These are phyloP conservation scores for Nakaseomyces sp. DNA, from an alignment of 1,139 yeast species.

Conservation along the genomic window DNA sequence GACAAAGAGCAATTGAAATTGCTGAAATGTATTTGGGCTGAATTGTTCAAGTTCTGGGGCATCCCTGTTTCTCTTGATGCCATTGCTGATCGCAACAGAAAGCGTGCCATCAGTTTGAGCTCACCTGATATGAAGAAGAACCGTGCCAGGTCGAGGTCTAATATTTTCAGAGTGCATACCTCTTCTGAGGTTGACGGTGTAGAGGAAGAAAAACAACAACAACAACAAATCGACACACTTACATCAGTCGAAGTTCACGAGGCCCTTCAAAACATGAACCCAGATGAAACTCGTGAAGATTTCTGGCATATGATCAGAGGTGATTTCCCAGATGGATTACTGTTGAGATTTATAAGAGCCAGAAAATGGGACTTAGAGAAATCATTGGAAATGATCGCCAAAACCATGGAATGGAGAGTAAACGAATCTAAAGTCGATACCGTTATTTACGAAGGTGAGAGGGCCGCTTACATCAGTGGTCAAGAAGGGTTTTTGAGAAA, in stretches of 20 bases:
- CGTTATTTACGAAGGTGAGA: slow-evolving; percentile 55
- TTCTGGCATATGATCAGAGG: slow-evolving; percentile 48
- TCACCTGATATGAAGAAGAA: not conserved
- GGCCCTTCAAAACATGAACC: slow-evolving; percentile 35
- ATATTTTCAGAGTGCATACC: slow-evolving; percentile 13
- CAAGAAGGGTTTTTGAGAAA: slow-evolving; percentile 32
- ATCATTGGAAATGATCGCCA: slow-evolving; percentile 55
- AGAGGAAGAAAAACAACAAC: too few species aligned
- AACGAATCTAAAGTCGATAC: slow-evolving; percentile 49
- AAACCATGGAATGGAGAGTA: slow-evolving; percentile 62
- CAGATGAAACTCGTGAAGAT: slow-evolving; percentile 35
- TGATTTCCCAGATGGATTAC: slow-evolving; percentile 62
- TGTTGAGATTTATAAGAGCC: slow-evolving; percentile 62
- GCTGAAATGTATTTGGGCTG: slow-evolving; percentile 67
- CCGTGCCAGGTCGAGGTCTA: slow-evolving; percentile 45
- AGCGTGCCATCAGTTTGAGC: slow-evolving; percentile 1
- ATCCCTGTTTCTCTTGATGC: slow-evolving; percentile 40
- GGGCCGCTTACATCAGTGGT: slow-evolving; percentile 28
- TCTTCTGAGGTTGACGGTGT: slow-evolving; percentile 5
- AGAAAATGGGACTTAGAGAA: slow-evolving; percentile 63
- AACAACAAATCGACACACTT: too few species aligned
- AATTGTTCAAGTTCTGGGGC: slow-evolving; percentile 52
- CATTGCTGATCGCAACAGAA: slow-evolving; percentile 16
- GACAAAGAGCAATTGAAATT: slow-evolving; percentile 18
- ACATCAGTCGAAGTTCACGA: slow-evolving; percentile 20